Evolutionary conservation across 2,329 filamentous ascomycete genomes (phyloP).

Genomic region (Cercospora citrullina): DNA sequence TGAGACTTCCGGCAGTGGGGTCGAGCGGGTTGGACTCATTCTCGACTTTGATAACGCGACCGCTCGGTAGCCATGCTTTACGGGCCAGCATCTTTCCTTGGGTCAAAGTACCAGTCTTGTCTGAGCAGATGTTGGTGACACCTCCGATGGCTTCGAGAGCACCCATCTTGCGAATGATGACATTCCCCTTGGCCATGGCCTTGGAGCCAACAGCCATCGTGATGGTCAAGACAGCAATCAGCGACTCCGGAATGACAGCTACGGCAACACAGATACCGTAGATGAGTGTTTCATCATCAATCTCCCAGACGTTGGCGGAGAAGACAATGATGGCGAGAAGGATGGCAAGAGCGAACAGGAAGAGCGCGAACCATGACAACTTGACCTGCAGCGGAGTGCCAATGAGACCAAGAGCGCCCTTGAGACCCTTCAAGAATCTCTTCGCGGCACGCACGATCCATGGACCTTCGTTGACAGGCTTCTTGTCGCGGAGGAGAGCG

Average conservation of each 20-base stretch:
- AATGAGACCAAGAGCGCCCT: slow-evolving; percentile 43
- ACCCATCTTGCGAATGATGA: slow-evolving; percentile 64
- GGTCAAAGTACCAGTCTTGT: slow-evolving; percentile 64
- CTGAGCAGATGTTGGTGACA: slow-evolving; percentile 67
- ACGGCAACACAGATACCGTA: slow-evolving; percentile 52
- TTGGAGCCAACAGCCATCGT: slow-evolving; percentile 65
- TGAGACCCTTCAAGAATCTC: slow-evolving; percentile 57
- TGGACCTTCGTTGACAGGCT: slow-evolving; percentile 21
- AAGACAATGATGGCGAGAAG: slow-evolving; percentile 69
- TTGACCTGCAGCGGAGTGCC: slow-evolving; percentile 83
- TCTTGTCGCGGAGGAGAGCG: slow-evolving; percentile 37
- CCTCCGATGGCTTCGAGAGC: slow-evolving; percentile 65
- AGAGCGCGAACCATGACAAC: slow-evolving; percentile 78
- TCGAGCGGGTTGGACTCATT: slow-evolving; percentile 58
- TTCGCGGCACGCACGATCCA: slow-evolving; percentile 22
- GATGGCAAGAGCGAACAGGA: slow-evolving; percentile 73
- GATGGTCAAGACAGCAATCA: slow-evolving; percentile 67
- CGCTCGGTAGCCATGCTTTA: slow-evolving; percentile 59
- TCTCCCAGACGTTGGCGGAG: slow-evolving; percentile 55
- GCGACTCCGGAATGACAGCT: slow-evolving; percentile 51
- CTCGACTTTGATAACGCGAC: slow-evolving; percentile 60
- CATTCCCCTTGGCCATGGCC: slow-evolving; percentile 63
- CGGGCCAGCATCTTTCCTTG: slow-evolving; percentile 62
- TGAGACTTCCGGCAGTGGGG: slow-evolving; percentile 42
- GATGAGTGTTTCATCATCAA: slow-evolving; percentile 48